A percentile compares a stretch with the other conserved stretches of the same genome.
Evolutionary conservation across 2,329 filamentous ascomycete species (phyloP).

Genomic region (Neofusicoccum sp.): DNA sequence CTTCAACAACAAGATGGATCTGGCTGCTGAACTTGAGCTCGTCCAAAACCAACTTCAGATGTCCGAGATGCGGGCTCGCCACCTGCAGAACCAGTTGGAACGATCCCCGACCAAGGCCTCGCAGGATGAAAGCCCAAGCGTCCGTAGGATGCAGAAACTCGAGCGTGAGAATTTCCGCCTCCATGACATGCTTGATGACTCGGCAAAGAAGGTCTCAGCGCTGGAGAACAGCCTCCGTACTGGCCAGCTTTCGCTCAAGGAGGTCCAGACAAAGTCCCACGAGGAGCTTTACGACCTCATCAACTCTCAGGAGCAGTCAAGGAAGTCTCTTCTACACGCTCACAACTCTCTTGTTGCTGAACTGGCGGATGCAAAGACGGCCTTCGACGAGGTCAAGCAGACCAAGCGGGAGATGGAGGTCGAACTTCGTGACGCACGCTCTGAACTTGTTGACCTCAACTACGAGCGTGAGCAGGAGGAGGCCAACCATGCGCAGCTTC

Average conservation of each 20-base stretch:
- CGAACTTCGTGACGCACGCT: constrained; percentile 80
- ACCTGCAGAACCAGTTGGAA: constrained; percentile 85
- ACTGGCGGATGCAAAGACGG: constrained; percentile 80
- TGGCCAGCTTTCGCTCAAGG: constrained; percentile 84
- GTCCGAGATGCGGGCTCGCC: constrained; percentile 91
- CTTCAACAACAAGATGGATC: constrained; percentile 86
- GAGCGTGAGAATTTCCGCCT: constrained; percentile 89
- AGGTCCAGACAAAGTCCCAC: constrained; percentile 90
- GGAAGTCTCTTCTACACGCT: constrained; percentile 76
- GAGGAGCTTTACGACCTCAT: constrained; percentile 92
- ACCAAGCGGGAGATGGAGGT: constrained; percentile 79
- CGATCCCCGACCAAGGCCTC: constrained; percentile 66
- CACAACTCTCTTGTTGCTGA: constrained; percentile 87
- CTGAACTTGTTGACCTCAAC: constrained; percentile 80
- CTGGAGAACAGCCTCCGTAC: constrained; percentile 84
- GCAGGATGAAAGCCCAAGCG: constrained; percentile 76
- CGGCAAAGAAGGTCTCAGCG: constrained; percentile 85
- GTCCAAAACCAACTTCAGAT: constrained; percentile 93
- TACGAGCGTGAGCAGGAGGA: constrained; percentile 82
- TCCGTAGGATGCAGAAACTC: constrained; percentile 83
- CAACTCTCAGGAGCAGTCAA: constrained; percentile 88
- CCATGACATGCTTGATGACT: constrained; percentile 94
- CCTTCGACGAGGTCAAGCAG: constrained; percentile 85
- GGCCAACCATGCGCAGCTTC: constrained; percentile 81
- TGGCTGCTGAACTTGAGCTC: constrained; percentile 87